phyloP scores from a whole-genome alignment of 164 flowering plant genomes.

The Cinnamomum chago region DNA sequence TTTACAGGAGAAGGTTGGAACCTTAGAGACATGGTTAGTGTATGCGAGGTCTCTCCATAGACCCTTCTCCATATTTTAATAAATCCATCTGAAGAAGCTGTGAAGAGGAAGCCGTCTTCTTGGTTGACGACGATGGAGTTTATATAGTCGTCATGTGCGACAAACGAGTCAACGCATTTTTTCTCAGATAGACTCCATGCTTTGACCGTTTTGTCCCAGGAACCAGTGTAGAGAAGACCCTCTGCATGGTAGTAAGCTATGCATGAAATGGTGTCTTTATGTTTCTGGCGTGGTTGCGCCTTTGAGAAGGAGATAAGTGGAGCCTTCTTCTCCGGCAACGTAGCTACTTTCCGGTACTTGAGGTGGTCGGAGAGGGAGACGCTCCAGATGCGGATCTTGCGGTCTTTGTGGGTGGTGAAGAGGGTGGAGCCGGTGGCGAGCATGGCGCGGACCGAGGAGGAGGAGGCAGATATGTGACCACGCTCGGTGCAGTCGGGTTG shows the following conservation, averaged over 20 bases:
- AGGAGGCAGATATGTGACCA: constrained; percentile 27
- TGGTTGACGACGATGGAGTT: constrained; percentile 40
- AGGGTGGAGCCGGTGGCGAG: constrained; percentile 28
- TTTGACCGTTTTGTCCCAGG: constrained; percentile 33
- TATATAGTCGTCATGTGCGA: constrained; percentile 34
- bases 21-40: constrained; percentile 39
- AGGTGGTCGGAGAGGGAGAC: constrained; percentile 11
- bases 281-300: constrained; percentile 14
- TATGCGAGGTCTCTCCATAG: constrained; percentile 39
- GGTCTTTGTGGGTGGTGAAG: constrained; percentile 36
- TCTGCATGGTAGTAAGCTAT: constrained; percentile 36
- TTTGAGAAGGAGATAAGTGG: constrained; percentile 10
- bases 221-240: constrained; percentile 32
- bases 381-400: constrained; percentile 33
- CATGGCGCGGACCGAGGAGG: constrained; percentile 29
- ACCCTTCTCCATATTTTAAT: constrained; percentile 50
- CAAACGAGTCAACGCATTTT: constrained; percentile 29
- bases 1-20: constrained; percentile 41
- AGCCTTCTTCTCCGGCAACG: constrained; percentile 13
- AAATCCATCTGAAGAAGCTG: constrained; percentile 33
- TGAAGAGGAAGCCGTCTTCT: constrained; percentile 36
- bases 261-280: constrained; percentile 42
- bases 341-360: constrained; percentile 8
- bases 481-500: constrained; percentile 35
- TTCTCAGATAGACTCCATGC: constrained; percentile 28